Evolutionary conservation across 1,284 basidiomycete genomes (phyloP).

Genomic region (Ganoderma boninense): DNA sequence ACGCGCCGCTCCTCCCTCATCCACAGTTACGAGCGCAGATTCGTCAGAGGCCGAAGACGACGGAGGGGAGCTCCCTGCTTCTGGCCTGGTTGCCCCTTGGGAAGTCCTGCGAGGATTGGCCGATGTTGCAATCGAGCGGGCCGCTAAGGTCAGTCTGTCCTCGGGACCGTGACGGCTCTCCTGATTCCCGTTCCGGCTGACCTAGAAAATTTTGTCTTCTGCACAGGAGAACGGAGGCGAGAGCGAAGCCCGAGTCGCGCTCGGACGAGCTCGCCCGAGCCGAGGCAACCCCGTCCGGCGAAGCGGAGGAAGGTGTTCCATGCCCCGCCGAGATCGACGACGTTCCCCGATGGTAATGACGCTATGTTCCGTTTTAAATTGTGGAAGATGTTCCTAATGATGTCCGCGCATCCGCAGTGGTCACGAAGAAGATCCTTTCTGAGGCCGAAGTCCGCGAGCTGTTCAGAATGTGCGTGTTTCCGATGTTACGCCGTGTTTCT

Average conservation of each 20-base stretch:
- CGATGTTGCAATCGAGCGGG: constrained; percentile 80
- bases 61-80: constrained; percentile 79
- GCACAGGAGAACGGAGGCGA: constrained; percentile 73
- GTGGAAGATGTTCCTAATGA: constrained; percentile 19
- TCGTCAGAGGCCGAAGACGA: constrained; percentile 82
- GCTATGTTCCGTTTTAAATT: constrained; percentile 5
- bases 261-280: constrained; percentile 73
- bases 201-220: constrained; percentile 6
- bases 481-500: constrained; percentile 30
- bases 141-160: constrained; percentile 67
- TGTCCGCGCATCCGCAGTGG: constrained; percentile 55
- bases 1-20: constrained; percentile 64
- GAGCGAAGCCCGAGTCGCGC: constrained; percentile 79
- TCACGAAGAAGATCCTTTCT: constrained; percentile 79
- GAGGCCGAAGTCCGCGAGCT: constrained; percentile 86
- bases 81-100: constrained; percentile 83
- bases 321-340: constrained; percentile 56
- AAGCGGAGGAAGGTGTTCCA: constrained; percentile 79
- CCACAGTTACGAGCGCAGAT: constrained; percentile 75
- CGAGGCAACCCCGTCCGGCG: constrained; percentile 63
- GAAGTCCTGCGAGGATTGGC: constrained; percentile 83
- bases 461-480: constrained; percentile 74
- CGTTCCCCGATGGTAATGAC: constrained; percentile 72
- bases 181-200: constrained; percentile 25
- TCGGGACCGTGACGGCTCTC: constrained; percentile 20